These are phyloP conservation scores for Diaporthe citriasiana DNA, from an alignment of 2,329 filamentous ascomycete species.

Conservation along the genomic window DNA sequence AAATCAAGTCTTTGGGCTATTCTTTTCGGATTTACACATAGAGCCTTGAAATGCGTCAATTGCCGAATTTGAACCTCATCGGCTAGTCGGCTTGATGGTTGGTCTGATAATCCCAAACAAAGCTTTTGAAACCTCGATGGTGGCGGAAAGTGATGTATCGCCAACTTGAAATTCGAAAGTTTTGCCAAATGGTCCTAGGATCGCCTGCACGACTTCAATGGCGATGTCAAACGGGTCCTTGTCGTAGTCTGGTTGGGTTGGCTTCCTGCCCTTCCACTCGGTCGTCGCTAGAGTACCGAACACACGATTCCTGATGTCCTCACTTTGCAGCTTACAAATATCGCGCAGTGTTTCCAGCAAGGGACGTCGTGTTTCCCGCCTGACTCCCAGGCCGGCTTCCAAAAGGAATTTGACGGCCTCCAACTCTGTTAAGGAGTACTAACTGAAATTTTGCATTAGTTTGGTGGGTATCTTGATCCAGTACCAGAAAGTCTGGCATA, in stretches of 20 bases:
- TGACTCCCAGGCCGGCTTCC: not conserved
- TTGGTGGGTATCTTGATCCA: not conserved
- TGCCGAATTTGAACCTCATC: not conserved
- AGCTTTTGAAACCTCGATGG: not conserved
- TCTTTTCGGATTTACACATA: rapidly evolving
- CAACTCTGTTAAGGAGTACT: too few relatives aligned
- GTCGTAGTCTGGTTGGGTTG: constrained; percentile 20
- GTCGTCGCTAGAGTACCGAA: constrained; percentile 6
- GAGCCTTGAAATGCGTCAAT: not conserved
- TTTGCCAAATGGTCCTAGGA: not conserved
- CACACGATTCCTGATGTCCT: constrained; percentile 27
- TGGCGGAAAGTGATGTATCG: too few relatives aligned
- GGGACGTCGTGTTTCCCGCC: too few relatives aligned
- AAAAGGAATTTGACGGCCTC: not conserved
- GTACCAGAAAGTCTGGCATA: not conserved
- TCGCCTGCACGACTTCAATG: not conserved
- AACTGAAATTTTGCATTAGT: too few relatives aligned
- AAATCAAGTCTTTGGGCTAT: not conserved
- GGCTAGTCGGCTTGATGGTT: not conserved
- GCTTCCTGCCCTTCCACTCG: not conserved
- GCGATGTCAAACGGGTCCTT: constrained; percentile 2
- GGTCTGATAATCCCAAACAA: not conserved
- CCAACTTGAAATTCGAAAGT: too few relatives aligned
- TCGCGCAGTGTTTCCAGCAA: too few relatives aligned
- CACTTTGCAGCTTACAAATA: not conserved